Evolutionary conservation across 2,329 filamentous ascomycete genomes (phyloP), one percentile per base, ranked within the genome.

Genomic region (Pseudopyricularia cyperi): DNA sequence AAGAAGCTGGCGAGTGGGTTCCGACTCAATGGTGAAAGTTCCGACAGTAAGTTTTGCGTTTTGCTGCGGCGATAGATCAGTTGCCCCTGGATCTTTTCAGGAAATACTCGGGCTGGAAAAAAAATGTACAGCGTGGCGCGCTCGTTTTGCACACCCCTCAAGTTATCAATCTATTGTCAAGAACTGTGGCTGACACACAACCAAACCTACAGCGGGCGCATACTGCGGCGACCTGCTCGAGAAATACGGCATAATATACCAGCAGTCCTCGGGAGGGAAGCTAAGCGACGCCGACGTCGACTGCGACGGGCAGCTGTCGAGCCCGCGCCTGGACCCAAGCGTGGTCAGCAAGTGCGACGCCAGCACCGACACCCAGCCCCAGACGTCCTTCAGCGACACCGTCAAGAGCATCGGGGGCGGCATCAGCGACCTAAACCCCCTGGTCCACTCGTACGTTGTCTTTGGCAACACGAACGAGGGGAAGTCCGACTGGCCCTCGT

Each of bases 241-340:
- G 7, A 55, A 62, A 19, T 52, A 56, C n/a, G 63, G 64, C 34
- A 61, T 69, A 17, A 65, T 78, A 53, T 77, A 71, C 61, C 59
- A 77, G 42, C 66, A 69, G 46, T 71, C 70, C 7, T 61, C 59
- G 1, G 57, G 61, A 8, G 64, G 65, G 3, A 61, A 68, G 24
- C 66, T 78, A 47, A 70, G 68, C 7, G 73, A 79, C 60, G 76
- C 80, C 71, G 77, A 80, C 54, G 66, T 80, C 46, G 77, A 81
- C 63, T 82, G 77, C 56, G 76, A 81, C 54, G 77, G 77, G 2
- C 61, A 63, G 0, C 67, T 73, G 39, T 64, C 67, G 4, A 65
- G 64, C 3, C 50, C 62, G 14, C 61, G 60, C 5, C 46, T 35
- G 4, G 64, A 70, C 52, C 28, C 28, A 9, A 30, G 28, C 28